Base-by-base conservation (phyloP, 495 filamentous ascomycete genomes). In the Aspergillus ellipticus region DNA sequence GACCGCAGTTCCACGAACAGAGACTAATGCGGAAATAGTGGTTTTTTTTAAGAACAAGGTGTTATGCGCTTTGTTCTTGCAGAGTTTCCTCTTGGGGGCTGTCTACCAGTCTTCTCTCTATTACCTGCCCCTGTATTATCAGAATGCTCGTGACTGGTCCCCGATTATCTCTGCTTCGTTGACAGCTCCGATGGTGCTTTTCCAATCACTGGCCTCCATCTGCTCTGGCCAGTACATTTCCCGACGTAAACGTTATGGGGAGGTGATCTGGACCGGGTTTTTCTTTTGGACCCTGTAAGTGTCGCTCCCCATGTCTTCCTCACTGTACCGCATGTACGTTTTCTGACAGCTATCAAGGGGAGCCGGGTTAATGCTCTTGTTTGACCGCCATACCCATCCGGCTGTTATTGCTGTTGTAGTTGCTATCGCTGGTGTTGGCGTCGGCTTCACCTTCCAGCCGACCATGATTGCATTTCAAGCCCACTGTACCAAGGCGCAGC, bases 381-480 rank as follows among this genome's bases (percentile, higher is more conserved):
- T 83, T 59, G 66, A 76, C 24, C 63, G 66, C 22, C 61, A 64
- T 16, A 82, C 80, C 2, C 68, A 72, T 52, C 69, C 75, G 4
- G 78, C 64, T n/a, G 64, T 77, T 15, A 80, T 85, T 47, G 73
- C 77, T 15, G 62, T 82, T 9, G 73, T 80, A n/a, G 75, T 85
- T 16, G 62, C 71, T 4, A 61, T 85, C 13, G 68, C 79, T 26
- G 85, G 85, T 10, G 58, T 76, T 3, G 84, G 84, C 3, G 63
- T 83, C 4, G 85, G 84, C n/a, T 72, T 70, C 49, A 78, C 78
- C 13, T 83, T 85, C 57, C 84, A 86, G 58, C 83, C 84, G 13
- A 77, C 76, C 15, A 69, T 88, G 0, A 79, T 88, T n/a, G 84
- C 84, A 8, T 64, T 84, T 19, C 83, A 87, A 64, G 82, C 85